Conservation (phyloP, 768 basidiomycete genomes). For the Lactarius hengduanensis region DNA sequence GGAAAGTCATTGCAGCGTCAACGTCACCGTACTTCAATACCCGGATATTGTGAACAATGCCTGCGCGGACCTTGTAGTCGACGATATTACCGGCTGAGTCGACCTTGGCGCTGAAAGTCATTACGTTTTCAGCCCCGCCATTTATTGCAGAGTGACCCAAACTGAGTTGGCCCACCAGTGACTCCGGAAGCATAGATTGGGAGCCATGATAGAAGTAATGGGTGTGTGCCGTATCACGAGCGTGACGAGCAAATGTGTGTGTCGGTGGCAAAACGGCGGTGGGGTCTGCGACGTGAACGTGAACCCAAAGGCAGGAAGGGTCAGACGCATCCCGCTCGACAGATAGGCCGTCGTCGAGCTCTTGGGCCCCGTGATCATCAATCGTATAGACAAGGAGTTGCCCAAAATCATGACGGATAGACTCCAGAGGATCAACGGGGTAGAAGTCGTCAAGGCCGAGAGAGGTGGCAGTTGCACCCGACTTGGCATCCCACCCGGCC, state of each 20-base stretch:
- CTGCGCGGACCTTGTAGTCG: constrained; percentile 69
- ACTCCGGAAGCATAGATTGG: constrained; percentile 70
- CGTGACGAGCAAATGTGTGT: constrained; percentile 59
- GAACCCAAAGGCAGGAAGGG: constrained; percentile 70
- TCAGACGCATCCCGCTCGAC: constrained; percentile 65
- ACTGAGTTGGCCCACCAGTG: constrained; percentile 51
- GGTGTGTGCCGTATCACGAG: constrained; percentile 50
- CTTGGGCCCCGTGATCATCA: constrained; percentile 74
- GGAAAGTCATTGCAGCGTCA: constrained; percentile 48
- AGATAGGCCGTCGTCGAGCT: constrained; percentile 93
- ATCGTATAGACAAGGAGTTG: constrained; percentile 79
- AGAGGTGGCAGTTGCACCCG: constrained; percentile 1
- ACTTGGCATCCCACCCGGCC: not conserved
- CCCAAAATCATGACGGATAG: constrained; percentile 85
- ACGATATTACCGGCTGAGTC: constrained; percentile 59
- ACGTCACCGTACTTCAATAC: constrained; percentile 66
- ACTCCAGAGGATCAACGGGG: constrained; percentile 58
- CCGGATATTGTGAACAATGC: constrained; percentile 67
- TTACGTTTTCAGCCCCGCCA: constrained; percentile 50
- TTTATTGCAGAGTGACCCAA: constrained; percentile 40
- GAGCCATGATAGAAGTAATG: constrained; percentile 65
- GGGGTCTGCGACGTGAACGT: constrained; percentile 92
- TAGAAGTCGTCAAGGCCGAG: constrained; percentile 67
- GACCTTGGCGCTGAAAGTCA: constrained; percentile 82
- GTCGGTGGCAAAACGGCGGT: constrained; percentile 72